Base-by-base conservation (phyloP, 2,329 filamentous ascomycete species). In the Trichoderma sp. region DNA sequence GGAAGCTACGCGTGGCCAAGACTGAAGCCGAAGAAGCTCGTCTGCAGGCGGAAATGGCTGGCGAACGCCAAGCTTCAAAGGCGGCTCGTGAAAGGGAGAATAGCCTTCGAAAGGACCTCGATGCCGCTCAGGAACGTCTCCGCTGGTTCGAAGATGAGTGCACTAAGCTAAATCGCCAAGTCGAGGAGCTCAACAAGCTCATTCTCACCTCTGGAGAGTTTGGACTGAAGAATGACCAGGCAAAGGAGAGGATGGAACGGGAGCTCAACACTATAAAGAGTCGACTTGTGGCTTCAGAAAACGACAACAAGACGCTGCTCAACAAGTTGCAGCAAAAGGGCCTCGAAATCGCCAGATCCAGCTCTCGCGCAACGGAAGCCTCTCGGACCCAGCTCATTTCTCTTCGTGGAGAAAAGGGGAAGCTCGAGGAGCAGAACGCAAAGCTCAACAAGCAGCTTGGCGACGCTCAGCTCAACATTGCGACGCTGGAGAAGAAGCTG, bases 281-380 rank as follows among this genome's bases (percentile, higher is more conserved):
- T 67, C 89, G 94, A 24, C 82, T 99, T 47, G 85, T 90, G 7
- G 95, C 94, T 26, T 98, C 94, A 0, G 94, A 99, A 75, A 97
- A 98, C 71, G 94, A 98, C 78, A 98, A 98, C 72, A 89, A 92
- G 59, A 90, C 93, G 5, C 81, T 99, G n/a, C 84, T 98, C 69
- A 98, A 97, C 80, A 98, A 98, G 78, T 84, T 99, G 19, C 94
- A 98, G 73, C 94, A 98, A 73, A 98, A 98, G 81, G 95, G 96
- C 34, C 84, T 99, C 7, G 94, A 99, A 74, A 96, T 99, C 75
- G 94, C 94, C 47, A 87, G 95, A 52, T 95, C 94, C 0, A 92
- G 87, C 67, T 96, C 93, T 5, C 89, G 90, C 66, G 94, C 91
- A 34, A 93, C 86, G 67, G 94, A 98, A 71, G 91, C 88, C 39